phyloP scores from a whole-genome alignment of 1,284 basidiomycete species.

The Cystobasidium pallidum region DNA sequence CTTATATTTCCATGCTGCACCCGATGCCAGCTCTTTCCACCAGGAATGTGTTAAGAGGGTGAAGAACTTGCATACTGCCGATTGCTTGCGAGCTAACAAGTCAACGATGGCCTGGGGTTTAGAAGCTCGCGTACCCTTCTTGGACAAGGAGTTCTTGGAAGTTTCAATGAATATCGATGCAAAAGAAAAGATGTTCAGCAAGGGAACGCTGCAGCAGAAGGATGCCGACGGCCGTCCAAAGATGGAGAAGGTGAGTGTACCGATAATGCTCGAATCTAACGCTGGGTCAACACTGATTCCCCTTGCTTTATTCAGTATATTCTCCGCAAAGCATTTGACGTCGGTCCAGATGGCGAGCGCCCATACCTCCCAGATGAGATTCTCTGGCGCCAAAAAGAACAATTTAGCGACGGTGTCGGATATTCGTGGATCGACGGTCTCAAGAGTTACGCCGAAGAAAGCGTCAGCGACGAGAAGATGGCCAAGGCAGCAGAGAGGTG shows the following conservation, averaged over 20 bases:
- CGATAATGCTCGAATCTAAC: no score
- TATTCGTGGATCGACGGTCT: constrained; percentile 99
- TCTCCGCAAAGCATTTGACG: constrained; percentile 93
- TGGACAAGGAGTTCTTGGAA: constrained; percentile 95
- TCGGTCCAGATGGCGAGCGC: constrained; percentile 78
- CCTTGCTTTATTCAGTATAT: constrained; percentile 93
- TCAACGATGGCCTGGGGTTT: constrained; percentile 99
- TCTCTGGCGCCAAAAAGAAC: constrained; percentile 99
- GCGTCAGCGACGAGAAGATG: constrained; percentile 81
- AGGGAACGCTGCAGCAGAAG: constrained; percentile 72
- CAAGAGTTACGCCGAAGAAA: constrained; percentile 78
- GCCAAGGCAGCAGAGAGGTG: constrained; percentile 75
- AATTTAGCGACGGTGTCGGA: constrained; percentile 98
- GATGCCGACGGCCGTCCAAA: constrained; percentile 83
- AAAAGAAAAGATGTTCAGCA: constrained; percentile 86
- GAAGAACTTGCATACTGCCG: constrained; percentile 96
- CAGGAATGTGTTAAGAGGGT: constrained; percentile 93
- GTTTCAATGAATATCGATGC: constrained; percentile 90
- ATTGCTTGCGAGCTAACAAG: constrained; percentile 99
- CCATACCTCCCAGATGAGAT: constrained; percentile 93
- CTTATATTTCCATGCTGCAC: constrained; percentile 99
- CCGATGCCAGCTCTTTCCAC: constrained; percentile 85
- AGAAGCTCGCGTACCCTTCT: constrained; percentile 97
- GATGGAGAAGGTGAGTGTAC: constrained; percentile 81
- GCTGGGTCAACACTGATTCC: no score